These are phyloP conservation scores for Nadsonia commutata DNA, from an alignment of 1,139 yeast genomes.

Conservation along the genomic window DNA sequence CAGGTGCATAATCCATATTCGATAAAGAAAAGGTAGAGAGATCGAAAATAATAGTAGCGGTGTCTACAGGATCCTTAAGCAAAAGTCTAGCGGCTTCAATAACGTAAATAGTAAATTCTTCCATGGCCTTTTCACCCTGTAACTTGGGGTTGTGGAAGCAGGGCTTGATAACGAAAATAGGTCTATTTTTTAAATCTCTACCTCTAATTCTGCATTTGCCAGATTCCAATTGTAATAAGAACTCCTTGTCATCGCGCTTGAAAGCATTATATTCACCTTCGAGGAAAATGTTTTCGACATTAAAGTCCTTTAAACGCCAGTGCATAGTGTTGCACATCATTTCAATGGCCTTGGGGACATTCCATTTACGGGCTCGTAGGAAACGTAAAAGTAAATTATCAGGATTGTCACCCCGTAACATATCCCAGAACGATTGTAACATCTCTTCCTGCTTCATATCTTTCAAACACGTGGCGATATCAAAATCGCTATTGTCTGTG, in stretches of 20 bases:
- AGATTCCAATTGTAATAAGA: conserved; percentile 34
- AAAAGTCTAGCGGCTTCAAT: conserved; percentile 60
- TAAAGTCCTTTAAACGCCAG: conserved; percentile 49
- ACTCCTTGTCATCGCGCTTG: conserved; percentile 28
- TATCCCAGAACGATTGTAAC: conserved; percentile 5
- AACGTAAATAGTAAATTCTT: conserved; percentile 45
- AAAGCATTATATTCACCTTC: conserved; percentile 44
- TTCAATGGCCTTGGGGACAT: conserved; percentile 25
- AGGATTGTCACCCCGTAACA: conserved; percentile 7
- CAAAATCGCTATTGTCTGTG: conserved; percentile 4
- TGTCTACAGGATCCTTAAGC: conserved; percentile 48
- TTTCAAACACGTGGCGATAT: conserved; percentile 7
- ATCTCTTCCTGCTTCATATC: conserved; percentile 4
- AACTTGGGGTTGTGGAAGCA: conserved; percentile 56
- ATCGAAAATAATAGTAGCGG: conserved; percentile 65
- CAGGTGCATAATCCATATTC: conserved; percentile 75
- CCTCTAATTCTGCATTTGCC: conserved; percentile 60
- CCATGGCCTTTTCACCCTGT: conserved; percentile 53
- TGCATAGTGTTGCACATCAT: conserved; percentile 53
- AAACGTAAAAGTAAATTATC: conserved; percentile 6
- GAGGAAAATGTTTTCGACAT: conserved; percentile 41
- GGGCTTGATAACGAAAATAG: conserved; percentile 60
- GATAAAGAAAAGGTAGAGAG: conserved; percentile 57
- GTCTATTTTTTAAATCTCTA: conserved; percentile 46
- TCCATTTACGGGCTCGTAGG: conserved; percentile 8